Base-by-base conservation (phyloP, 2,329 filamentous ascomycete species). In the Venturia effusa region DNA sequence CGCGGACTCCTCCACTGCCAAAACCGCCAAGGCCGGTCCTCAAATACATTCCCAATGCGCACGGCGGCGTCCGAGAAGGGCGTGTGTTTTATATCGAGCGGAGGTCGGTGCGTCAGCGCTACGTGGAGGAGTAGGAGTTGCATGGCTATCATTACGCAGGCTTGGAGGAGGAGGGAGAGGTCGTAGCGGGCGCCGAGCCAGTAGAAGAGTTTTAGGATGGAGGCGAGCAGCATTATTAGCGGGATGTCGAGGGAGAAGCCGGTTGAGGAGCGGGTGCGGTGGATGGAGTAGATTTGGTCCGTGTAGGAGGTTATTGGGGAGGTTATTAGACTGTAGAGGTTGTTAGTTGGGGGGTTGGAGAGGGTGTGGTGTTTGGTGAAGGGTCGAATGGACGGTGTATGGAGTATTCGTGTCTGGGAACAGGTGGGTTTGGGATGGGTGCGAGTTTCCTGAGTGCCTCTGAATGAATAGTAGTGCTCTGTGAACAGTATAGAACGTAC, bases 1-100 rank as follows among this genome's bases (percentile, higher is more conserved):
- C 85, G 86, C 6, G 85, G 81, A 24, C 83, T 84, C 64, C 85
- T 82, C 90, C 90, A 93, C 74, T 90, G 88, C 90, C 90, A 93
- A 73, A 93, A 93, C 70, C 86, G 83, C 72, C 86, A 92, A 0
- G 89, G 89, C 30, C 89, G 79, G 66, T 78, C 37, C 30, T 60
- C 54, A n/a, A 64, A 61, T n/a, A 61, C 17, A 11, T 24, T 59
- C 3, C 61, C 48, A 10, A 63, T 59, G 2, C 57, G 34, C 10
- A 57, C 6, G 0, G 64, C 22, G 34, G 39, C 32, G 24, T 61
- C 76, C 66, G 80, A 77, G 72, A 92, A 92, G 15, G 89, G 89
- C 51, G 76, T 72, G 68, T 74, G 72, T 45, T 76, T 71, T 59
- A 70, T 74, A 63, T 70, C 67, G 13, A 76, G 69, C 4, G 76